Base-by-base conservation (phyloP, 306 rosid genomes). In the Ormosia emarginata region DNA sequence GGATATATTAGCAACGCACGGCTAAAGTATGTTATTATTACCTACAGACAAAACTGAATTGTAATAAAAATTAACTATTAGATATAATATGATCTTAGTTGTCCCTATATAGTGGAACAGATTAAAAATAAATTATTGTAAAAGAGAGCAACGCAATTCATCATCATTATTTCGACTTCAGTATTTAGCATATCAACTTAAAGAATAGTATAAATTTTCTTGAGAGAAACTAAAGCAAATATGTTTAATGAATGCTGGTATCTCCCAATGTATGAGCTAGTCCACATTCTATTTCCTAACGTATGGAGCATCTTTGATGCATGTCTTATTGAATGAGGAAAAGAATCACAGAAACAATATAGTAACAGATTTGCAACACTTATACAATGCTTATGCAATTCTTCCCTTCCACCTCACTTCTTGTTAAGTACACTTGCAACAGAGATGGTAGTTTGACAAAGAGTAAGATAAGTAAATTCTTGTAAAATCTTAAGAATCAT, bases 1-100 rank as follows among this genome's bases (percentile, higher is more conserved):
- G 97, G 98, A 95, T 80, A 81, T 89, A 65, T 85, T 93, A 82
- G 97, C 98, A 29, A 95, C 99, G 24, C 24, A 24, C 24, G 24
- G 24, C 24, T 24, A 1, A 24, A 24, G 0, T 24, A 24, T 24
- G 24, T 24, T 24, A 24, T 24, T 24, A 24, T 24, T 24, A 24
- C 0, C 24, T 1, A 1, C 24, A 0, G 24, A 24, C 24, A 24
- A 24, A 24, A 24, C 24, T 24, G 24, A 24, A 24, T 24, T 24
- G 24, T 24, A 24, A 24, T 24, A 24, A 24, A 24, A 24, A 24
- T 24, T 24, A 24, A 24, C 24, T 24, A 24, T 24, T 24, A 24
- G 24, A 24, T 24, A 24, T 24, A 24, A 24, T 24, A 0, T 24
- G 24, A 24, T 24, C 24, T 24, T 24, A 0, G 0, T 24, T 24